Base-by-base conservation (phyloP, 2,329 filamentous ascomycete genomes). In the Colletotrichum musicola region DNA sequence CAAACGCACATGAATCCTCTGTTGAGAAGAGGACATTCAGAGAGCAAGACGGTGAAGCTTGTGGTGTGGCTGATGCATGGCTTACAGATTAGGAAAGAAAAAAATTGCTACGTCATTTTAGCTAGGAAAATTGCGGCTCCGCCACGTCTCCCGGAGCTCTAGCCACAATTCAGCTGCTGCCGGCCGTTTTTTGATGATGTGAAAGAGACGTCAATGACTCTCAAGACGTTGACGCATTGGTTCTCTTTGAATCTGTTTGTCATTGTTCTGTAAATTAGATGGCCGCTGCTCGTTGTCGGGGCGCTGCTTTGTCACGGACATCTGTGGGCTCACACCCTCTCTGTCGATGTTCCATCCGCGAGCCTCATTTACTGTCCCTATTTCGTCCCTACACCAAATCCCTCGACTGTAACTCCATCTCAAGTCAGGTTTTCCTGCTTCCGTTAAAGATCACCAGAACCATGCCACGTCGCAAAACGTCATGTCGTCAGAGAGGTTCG, bases 101-200 rank as follows among this genome's bases (percentile, higher is more conserved):
- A 54, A 59, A 59, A 58, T 68, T 68, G 54, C 55, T 68, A 68
- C 65, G 65, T 68, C 65, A 68, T 68, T 54, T 65, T 55, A 35
- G 47, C 61, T 64, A 14, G 14, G 30, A 42, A 55, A 59, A 65
- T 64, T 68, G 61, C 54, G 65, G 65, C 65, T 44, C 65, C 65
- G 61, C 65, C 44, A 46, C 47, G 42, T 16, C n/a, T 40, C 25
- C 42, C 42, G n/a, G 30, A 55, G 65, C 61, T 68, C 51, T 51
- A 68, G 65, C 65, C 65, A 68, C 65, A 65, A 25, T 14, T 42
- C 20, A 18, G 16, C 61, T 38, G 40, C 38, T 53, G 7, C 9
- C 30, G 10, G 30, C 30, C 38, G 35, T 53, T 22, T 68, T 50
- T 62, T 51, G 4, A n/a, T 60, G 65, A 65, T 55, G 54, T 47